Evolutionary conservation across 305 asterid genomes (phyloP), one percentile per base, ranked within the genome.

Genomic region (Fraxinus angustifolia): DNA sequence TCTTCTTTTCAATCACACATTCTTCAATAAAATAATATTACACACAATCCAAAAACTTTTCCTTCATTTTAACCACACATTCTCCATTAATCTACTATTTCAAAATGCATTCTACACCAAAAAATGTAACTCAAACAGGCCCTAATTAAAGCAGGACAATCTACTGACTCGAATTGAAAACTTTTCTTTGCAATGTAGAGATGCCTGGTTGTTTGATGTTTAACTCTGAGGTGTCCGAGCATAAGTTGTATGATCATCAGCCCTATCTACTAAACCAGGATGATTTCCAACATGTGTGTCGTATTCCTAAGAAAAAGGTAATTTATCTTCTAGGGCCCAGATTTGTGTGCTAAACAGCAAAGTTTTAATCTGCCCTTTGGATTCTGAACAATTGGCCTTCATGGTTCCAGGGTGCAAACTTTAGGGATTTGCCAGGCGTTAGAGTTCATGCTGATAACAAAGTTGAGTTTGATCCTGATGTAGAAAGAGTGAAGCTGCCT

Each of bases 391-490:
- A 16, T 62, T n/a, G 40, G 73, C 33, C 56, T 50, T 68, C 67
- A 14, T 65, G 73, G 73, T 82, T n/a, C 16, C 80, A 90, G 97
- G 93, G 98, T 48, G 95, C 95, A 74, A 92, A 92, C 82, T 94
- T 94, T 21, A 88, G 98, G 80, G 86, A 92, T 80, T 78, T 94
- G 35, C 83, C 88, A 0, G 97, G 96, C 28, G 97, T 92, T 1
- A 78, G 82, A 67, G 97, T 94, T 68, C 86, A 91, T 6, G 26
- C 83, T 0, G 94, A 86, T 74, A 92, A 90, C n/a, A 92, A 87
- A 77, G 97, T 94, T 23, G 91, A 91, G 78, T 94, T 90, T 91
- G 97, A 92, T 74, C 94, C 93, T 0, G 58, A 78, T 8, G 87
- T 92, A 0, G 84, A 83, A 60, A 88, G 97, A 40, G 58, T 82